Evolutionary conservation across 805 yeast genomes (phyloP), one percentile per base, ranked within the genome.

Genomic region (Saccharomycopsis malanga): DNA sequence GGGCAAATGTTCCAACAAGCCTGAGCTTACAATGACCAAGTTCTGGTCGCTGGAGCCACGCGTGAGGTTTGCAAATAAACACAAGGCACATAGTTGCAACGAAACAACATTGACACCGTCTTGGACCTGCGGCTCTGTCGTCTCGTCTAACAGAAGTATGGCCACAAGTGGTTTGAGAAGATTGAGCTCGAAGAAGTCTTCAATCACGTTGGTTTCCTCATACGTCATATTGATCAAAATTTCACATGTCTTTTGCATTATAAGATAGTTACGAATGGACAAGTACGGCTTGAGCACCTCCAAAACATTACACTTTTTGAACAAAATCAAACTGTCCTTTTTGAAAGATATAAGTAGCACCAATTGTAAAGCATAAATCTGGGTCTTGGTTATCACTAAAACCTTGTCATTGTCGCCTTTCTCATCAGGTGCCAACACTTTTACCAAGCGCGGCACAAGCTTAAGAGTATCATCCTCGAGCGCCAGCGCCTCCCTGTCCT

Each of bases 191-290:
- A 48, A 22, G n/a, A 48, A 23, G 4, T 48, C 49, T 10, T 34
- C 32, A 14, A 44, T 40, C n/a, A 41, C 34, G 17, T 45, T 29
- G 34, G 30, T 34, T 12, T 37, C 43, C 23, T 43, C 44, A 42
- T 42, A 50, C 6, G 48, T 43, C 32, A 50, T 43, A 24, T 50
- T 50, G 6, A 50, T 44, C 22, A 50, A 39, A 4, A 50, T 43
- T 25, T 50, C 51, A 25, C 46, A 50, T 4, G 35, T 41, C 44
- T 46, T 46, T 32, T 42, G 46, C 4, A 39, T 38, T 20, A 50
- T 44, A 2, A 34, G 20, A 41, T 42, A 43, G 21, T 48, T 50
- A 18, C 42, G 42, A 9, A 39, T 32, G 12, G 39, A 22, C 3
- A 50, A 25, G 35, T 50, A 50, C 14, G 53, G 53, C 14, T 22